Base-by-base conservation (phyloP, 1,284 basidiomycete species). In the Gymnopus androsaceus region DNA sequence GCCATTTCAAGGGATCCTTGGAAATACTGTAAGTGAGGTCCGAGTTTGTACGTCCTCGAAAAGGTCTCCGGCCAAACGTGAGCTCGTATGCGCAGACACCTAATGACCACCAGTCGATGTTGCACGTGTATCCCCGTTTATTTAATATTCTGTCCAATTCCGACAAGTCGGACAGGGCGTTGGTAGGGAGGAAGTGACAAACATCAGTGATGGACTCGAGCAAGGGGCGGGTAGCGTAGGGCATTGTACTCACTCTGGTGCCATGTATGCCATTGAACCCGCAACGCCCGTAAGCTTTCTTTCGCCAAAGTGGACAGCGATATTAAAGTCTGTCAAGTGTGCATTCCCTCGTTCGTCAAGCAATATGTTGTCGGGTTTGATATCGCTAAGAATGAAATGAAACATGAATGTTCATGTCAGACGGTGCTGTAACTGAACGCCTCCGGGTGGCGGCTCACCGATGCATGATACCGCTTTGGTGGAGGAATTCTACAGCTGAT, bases 251-350 rank as follows among this genome's bases (percentile, higher is more conserved):
- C 66, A 80, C 75, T 98, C 95, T 1, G 95, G 92, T 33, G 95
- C 95, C 96, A 99, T 99, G 72, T 99, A 99, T 2, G 96, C 96
- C 95, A 99, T 97, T 51, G 92, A 94, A 2, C 95, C 95, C n/a
- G 95, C 96, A 0, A 99, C 92, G n/a, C 94, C 94, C 7, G 91
- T 95, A 40, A 98, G 78, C 54, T 87, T 80, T 51, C 90, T 81
- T 49, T 96, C 93, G 4, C 89, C 87, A 68, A 93, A 98, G 72
- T 99, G 96, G 4, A 99, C 94, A 14, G 95, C 96, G 61, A 99
- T 98, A 72, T 99, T 99, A 74, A 99, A 97, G 69, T 99, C 96
- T 9, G 96, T 98, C 60, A 99, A 80, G 70, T 98, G 96, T 1
- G 95, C 95, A 68, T 99, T 95, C 1, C 96, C 96, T 54, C 84